A percentile compares a stretch with the other conserved stretches of the same genome.
These are phyloP conservation scores for Aspergillus piperis DNA, from an alignment of 2,329 filamentous ascomycete species.

Conservation along the genomic window DNA sequence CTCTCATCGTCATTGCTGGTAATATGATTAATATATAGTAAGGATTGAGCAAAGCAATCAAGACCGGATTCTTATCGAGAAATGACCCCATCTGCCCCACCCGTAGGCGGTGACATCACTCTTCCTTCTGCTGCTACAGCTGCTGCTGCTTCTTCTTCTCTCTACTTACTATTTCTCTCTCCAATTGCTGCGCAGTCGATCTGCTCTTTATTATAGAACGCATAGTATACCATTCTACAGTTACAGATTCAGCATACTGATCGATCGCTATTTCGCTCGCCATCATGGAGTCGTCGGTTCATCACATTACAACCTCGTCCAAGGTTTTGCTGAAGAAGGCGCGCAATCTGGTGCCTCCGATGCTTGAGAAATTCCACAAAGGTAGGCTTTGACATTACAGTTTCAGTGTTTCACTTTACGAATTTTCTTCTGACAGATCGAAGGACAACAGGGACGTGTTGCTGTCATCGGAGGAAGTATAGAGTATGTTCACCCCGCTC, in stretches of 20 bases:
- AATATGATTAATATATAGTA: neutral
- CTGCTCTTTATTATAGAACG: neutral
- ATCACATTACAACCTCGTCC: constrained; percentile 64
- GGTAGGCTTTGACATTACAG: constrained; percentile 53
- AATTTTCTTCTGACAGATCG: neutral
- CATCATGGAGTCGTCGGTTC: constrained; percentile 35
- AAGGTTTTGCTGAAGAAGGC: constrained; percentile 77
- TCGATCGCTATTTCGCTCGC: neutral
- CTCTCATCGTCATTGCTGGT: constrained; percentile 4
- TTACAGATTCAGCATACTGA: neutral
- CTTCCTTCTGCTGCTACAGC: constrained; percentile 6
- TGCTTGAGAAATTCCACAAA: constrained; percentile 96
- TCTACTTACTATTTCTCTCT: neutral
- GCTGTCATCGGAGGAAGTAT: constrained; percentile 93
- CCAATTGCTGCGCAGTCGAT: neutral
- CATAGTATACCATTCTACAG: neutral
- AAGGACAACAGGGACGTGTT: constrained; percentile 87
- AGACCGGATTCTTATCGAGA: constrained; percentile 6
- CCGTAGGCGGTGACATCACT: constrained; percentile 38
- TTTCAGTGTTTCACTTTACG: neutral
- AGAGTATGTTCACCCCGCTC: constrained; percentile 54
- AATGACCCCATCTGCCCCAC: constrained; percentile 29
- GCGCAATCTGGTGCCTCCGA: constrained; percentile 86
- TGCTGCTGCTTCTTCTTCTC: neutral
- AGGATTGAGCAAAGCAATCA: neutral